Conservation (phyloP, 2,329 filamentous ascomycete genomes). For the Clonostachys byssicola region DNA sequence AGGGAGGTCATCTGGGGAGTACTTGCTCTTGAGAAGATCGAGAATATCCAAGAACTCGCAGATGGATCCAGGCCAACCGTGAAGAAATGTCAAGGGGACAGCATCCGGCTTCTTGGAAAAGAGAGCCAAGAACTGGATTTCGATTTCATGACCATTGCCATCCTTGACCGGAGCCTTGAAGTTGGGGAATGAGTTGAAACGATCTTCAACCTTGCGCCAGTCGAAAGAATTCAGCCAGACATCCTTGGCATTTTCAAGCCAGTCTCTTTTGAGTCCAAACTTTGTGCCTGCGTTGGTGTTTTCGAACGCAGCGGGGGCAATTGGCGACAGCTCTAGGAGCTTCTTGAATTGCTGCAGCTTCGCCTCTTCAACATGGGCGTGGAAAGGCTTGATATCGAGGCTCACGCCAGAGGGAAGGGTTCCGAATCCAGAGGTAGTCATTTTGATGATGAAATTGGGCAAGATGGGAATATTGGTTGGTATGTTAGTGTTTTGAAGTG, state of each 20-base stretch:
- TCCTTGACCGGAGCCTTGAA: background rate
- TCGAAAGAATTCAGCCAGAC: background rate
- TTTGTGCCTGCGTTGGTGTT: background rate
- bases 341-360: too few relatives aligned
- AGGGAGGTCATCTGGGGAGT: constrained; percentile 2
- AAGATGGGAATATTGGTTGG: too few relatives aligned
- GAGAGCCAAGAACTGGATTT: background rate
- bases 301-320: background rate
- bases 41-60: constrained; percentile 3
- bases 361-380: too few relatives aligned
- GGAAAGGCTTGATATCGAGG: too few relatives aligned
- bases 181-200: background rate
- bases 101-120: constrained; percentile 5
- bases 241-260: background rate
- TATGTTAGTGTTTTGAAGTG: too few relatives aligned
- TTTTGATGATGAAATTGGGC: too few relatives aligned
- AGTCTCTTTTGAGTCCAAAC: background rate
- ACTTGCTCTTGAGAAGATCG: constrained; percentile 2
- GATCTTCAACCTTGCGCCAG: background rate
- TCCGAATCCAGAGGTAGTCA: too few relatives aligned
- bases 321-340: too few relatives aligned
- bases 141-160: background rate
- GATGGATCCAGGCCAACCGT: constrained; percentile 6
- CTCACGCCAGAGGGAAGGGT: too few relatives aligned
- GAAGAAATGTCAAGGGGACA: constrained; percentile 4